phyloP scores from a whole-genome alignment of 1,284 basidiomycete genomes.

The Tilletia caries region DNA sequence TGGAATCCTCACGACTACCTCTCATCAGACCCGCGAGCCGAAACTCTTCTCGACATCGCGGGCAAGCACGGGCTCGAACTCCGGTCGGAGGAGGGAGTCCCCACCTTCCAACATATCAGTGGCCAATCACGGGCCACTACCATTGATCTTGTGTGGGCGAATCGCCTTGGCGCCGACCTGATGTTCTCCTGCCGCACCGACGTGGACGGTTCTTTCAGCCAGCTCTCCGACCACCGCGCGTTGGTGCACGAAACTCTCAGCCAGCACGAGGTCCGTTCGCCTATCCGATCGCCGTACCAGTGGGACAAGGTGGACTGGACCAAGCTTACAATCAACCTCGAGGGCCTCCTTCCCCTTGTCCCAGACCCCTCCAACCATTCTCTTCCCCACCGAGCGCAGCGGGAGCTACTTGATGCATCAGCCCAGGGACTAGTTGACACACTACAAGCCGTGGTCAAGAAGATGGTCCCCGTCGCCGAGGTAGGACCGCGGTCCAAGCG shows the following conservation, averaged over 20 bases:
- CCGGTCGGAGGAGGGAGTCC: too few species aligned
- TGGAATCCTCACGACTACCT: too few species aligned
- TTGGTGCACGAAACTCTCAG: not conserved
- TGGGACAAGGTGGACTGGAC: not conserved
- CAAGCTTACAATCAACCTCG: not conserved
- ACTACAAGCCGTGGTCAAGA: not conserved
- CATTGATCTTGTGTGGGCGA: not conserved
- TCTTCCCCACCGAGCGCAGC: not conserved
- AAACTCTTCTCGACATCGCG: too few species aligned
- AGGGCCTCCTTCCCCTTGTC: not conserved
- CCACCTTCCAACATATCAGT: not conserved
- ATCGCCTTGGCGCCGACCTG: too few species aligned
- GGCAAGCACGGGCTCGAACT: too few species aligned
- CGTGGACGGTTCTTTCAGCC: not conserved
- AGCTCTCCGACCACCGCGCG: not conserved
- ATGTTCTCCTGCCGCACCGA: not conserved
- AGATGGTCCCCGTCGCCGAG: not conserved
- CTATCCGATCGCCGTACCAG: too few species aligned
- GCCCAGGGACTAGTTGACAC: not conserved
- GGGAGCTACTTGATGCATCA: not conserved
- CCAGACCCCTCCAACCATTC: not conserved
- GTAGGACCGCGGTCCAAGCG: too few species aligned
- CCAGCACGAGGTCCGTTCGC: not conserved
- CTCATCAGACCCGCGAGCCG: too few species aligned
- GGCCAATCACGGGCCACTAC: not conserved